A percentile compares a stretch with the other conserved stretches of the same genome.
Evolutionary conservation across 345 rosid species (phyloP).

Genomic region (Cardiospermum halicacabum): DNA sequence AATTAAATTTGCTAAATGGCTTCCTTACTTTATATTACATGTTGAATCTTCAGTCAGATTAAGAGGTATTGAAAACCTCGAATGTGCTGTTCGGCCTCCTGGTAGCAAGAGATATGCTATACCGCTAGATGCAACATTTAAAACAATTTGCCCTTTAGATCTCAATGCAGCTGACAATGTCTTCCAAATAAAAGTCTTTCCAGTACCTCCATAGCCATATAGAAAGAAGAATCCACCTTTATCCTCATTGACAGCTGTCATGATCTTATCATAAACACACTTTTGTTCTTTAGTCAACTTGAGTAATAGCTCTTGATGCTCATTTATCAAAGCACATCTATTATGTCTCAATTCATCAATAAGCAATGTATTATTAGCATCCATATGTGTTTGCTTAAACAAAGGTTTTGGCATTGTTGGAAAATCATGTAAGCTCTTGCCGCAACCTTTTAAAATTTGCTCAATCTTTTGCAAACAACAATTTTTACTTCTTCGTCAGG

Average conservation of each 20-base stretch:
- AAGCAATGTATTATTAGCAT: neutral
- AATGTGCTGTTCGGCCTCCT: no score
- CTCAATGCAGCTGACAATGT: neutral
- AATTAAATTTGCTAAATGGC: neutral
- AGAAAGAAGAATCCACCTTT: neutral
- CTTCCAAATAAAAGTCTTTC: neutral
- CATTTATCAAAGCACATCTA: neutral
- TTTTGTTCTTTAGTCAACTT: neutral
- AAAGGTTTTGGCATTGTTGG: no score
- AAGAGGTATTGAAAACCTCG: neutral
- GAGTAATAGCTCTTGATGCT: neutral
- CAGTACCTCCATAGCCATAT: neutral
- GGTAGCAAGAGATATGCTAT: no score
- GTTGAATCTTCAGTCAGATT: neutral
- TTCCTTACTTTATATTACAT: neutral
- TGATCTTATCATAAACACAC: neutral
- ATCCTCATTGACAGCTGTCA: neutral
- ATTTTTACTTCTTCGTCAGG: no score
- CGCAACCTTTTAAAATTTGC: no score
- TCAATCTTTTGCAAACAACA: no score
- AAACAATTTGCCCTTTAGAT: neutral
- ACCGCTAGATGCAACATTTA: no score
- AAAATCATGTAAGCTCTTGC: no score
- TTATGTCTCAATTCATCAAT: neutral
- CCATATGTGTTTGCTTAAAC: no score